Percentiles rank a stretch among this genome's conserved stretches.
These are phyloP conservation scores for Fusarium stilboides DNA, from an alignment of 2,329 filamentous ascomycete species.

Conservation along the genomic window DNA sequence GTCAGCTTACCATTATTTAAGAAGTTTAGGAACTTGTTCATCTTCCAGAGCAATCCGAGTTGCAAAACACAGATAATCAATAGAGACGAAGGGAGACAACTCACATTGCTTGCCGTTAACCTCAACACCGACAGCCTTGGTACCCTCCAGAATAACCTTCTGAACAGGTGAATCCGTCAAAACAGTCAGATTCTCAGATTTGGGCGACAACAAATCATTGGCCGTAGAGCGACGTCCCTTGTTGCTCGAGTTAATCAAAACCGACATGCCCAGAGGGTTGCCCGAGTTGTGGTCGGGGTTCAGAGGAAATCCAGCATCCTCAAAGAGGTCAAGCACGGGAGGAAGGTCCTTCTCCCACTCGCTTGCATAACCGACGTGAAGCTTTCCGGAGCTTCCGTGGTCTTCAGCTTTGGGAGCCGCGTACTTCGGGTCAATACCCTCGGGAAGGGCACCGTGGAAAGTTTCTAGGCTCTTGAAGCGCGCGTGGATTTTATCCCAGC, in stretches of 20 bases:
- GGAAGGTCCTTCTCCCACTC: slow-evolving; percentile 66
- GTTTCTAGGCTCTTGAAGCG: slow-evolving; percentile 69
- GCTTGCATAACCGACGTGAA: slow-evolving; percentile 64
- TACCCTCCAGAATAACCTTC: slow-evolving; percentile 33
- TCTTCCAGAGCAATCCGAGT: not conserved
- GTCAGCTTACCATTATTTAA: not conserved
- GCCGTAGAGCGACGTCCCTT: slow-evolving; percentile 66
- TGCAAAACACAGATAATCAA: not conserved
- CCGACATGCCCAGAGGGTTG: slow-evolving; percentile 69
- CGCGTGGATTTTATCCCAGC: slow-evolving; percentile 67
- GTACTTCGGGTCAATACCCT: slow-evolving; percentile 61
- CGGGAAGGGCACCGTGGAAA: slow-evolving; percentile 61
- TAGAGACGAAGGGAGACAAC: not conserved
- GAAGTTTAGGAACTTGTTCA: too few relatives aligned
- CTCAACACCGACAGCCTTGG: slow-evolving; percentile 41
- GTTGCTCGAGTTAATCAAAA: slow-evolving; percentile 65
- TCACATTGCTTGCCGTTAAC: slow-evolving; percentile 37
- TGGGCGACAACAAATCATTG: slow-evolving; percentile 61
- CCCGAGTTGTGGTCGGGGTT: slow-evolving; percentile 73
- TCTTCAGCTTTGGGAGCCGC: slow-evolving; percentile 60
- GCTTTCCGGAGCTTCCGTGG: slow-evolving; percentile 65
- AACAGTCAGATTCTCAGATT: slow-evolving; percentile 60
- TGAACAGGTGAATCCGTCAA: slow-evolving; percentile 40
- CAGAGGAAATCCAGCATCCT: slow-evolving; percentile 62
- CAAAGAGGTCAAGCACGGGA: slow-evolving; percentile 62